Conservation (phyloP, 805 yeast genomes). For the Metschnikowia matae region DNA sequence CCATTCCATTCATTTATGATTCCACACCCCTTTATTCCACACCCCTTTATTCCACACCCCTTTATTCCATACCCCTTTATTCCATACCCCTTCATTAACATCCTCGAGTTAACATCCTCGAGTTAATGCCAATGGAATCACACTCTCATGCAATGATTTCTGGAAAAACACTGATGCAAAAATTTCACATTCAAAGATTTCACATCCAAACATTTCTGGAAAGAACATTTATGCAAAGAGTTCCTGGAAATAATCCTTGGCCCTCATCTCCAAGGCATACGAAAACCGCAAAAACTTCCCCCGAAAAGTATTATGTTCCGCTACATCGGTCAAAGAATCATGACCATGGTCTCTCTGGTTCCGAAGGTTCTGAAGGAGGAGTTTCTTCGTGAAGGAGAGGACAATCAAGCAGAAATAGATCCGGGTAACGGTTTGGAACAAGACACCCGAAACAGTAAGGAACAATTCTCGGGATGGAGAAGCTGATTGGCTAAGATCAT, state of each 20-base stretch:
- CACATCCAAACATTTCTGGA: background rate
- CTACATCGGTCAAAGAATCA: slow-evolving; percentile 25
- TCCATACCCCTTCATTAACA: too few species aligned
- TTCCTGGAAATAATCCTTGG: slow-evolving; percentile 27
- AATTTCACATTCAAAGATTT: too few species aligned
- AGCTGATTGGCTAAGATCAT: slow-evolving; percentile 52
- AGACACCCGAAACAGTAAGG: slow-evolving; percentile 49
- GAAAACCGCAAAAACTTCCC: slow-evolving; percentile 22
- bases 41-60: too few species aligned
- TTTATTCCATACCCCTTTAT: too few species aligned
- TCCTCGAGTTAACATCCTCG: too few species aligned
- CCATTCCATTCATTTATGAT: too few species aligned
- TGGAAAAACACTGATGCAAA: slow-evolving; percentile 17
- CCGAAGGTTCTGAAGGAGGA: slow-evolving; percentile 39
- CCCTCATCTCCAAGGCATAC: slow-evolving; percentile 28
- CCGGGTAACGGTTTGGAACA: slow-evolving; percentile 46
- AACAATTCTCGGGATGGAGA: slow-evolving; percentile 52
- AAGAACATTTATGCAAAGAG: slow-evolving; percentile 12
- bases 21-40: too few species aligned
- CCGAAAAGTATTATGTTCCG: slow-evolving; percentile 19
- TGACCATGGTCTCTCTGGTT: slow-evolving; percentile 22
- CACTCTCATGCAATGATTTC: slow-evolving; percentile 15
- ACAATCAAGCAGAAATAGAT: slow-evolving; percentile 58
- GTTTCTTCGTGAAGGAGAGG: slow-evolving; percentile 54
- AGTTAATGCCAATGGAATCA: background rate